phyloP scores from a whole-genome alignment of 768 basidiomycete genomes.

The Auricularia heimuer region DNA sequence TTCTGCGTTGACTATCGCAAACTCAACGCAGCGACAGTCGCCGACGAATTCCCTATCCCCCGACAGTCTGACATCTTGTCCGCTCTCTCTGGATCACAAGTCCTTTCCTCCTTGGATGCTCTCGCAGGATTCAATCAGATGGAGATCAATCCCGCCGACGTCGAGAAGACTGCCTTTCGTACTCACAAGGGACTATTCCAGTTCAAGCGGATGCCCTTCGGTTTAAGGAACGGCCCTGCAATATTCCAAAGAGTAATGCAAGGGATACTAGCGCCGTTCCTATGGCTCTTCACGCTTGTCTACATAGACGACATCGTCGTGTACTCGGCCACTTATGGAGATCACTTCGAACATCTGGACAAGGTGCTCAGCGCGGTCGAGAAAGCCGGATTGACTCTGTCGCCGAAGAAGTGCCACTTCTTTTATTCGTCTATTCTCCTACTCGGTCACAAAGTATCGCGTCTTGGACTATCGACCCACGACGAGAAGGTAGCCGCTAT shows the following conservation, averaged over 20 bases:
- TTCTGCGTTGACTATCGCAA: slow-evolving; percentile 27
- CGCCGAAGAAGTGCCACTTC: slow-evolving; percentile 27
- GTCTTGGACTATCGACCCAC: slow-evolving; percentile 11
- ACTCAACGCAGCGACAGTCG: slow-evolving; percentile 14
- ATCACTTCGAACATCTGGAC: slow-evolving; percentile 17
- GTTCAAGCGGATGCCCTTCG: slow-evolving; percentile 14
- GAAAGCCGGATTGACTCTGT: slow-evolving; percentile 22
- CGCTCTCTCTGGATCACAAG: slow-evolving; percentile 22
- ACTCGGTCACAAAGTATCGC: slow-evolving; percentile 24
- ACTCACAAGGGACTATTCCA: slow-evolving; percentile 25
- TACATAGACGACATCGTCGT: slow-evolving; percentile 37
- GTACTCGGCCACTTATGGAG: slow-evolving; percentile 13
- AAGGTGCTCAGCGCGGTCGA: slow-evolving; percentile 21
- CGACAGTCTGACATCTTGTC: slow-evolving; percentile 20
- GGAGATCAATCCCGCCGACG: slow-evolving; percentile 18
- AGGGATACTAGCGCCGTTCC: slow-evolving; percentile 15
- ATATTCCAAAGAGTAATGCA: slow-evolving; percentile 36
- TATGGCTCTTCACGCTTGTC: slow-evolving; percentile 12
- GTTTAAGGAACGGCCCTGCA: slow-evolving; percentile 5
- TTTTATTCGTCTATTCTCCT: slow-evolving; percentile 24
- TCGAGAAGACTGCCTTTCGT: slow-evolving; percentile 17
- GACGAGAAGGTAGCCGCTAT: slow-evolving; percentile 29
- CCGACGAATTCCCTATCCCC: too few species aligned
- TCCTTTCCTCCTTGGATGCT: slow-evolving; percentile 26
- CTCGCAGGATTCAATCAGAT: slow-evolving; percentile 33